Conservation (phyloP, 805 yeast species). For the Zygoascus tannicola region DNA sequence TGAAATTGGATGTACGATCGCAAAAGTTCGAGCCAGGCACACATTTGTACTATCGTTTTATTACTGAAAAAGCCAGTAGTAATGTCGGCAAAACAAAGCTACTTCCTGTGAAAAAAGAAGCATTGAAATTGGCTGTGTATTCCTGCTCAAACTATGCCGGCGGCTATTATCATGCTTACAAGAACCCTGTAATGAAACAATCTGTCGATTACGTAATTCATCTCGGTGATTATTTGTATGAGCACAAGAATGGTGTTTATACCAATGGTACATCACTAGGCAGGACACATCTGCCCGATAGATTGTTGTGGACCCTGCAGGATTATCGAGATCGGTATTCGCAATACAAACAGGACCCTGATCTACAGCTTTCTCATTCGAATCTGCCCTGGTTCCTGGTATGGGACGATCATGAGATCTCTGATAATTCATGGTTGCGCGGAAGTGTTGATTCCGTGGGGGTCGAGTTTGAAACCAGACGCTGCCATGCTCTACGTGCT, state of each 20-base stretch:
- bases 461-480: slow-evolving; percentile 2
- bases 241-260: slow-evolving; percentile 3
- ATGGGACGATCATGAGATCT: slow-evolving; percentile 7
- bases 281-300: slow-evolving; percentile 2
- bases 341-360: slow-evolving; percentile 1
- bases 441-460: slow-evolving; percentile 5
- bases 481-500: slow-evolving; percentile 1
- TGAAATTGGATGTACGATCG: neutral
- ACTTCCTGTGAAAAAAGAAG: neutral
- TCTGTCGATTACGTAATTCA: slow-evolving; percentile 4
- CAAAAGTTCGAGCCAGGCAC: neutral
- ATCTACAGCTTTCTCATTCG: slow-evolving; percentile 3
- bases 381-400: slow-evolving; percentile 2
- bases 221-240: slow-evolving; percentile 4
- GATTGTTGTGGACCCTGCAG: neutral
- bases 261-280: slow-evolving; percentile 3
- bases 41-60: neutral
- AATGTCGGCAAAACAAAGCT: neutral
- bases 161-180: slow-evolving; percentile 6
- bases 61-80: neutral
- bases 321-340: slow-evolving; percentile 4
- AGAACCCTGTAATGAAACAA: neutral
- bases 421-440: slow-evolving; percentile 6
- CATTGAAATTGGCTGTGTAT: slow-evolving; percentile 2
- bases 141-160: slow-evolving; percentile 6